Base-by-base conservation (phyloP, 108 stramenopile genomes). In the Cyclotella kingstonii region DNA sequence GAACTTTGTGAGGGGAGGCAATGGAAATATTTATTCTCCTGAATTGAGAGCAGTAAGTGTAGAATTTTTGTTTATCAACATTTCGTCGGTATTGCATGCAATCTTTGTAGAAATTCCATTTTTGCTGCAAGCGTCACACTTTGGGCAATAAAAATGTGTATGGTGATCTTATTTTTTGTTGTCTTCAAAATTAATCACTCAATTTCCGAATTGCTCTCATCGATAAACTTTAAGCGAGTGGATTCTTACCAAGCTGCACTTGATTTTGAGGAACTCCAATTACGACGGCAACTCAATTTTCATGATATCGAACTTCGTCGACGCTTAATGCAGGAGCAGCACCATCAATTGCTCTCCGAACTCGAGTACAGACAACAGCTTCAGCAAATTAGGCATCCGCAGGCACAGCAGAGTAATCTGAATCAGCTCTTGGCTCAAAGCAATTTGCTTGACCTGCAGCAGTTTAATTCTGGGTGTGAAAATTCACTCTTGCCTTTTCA, bases 341-440 rank as follows among this genome's bases (percentile, higher is more conserved):
- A 56, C 17, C 56, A 68, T 38, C 66, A 68, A 38, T 21, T 68
- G 25, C 19, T 70, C 3, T 49, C 58, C 19, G 68, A 70, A 38
- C 44, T 60, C 11, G 68, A 70, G 30, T 70, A 70, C 50, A 48
- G 68, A 33, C 54, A 60, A 4, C 68, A 70, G n/a, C 31, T 55
- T 5, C 65, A 56, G 27, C 69, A 56, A 53, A 27, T 50, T 10
- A 43, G 47, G 42, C 40, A 61, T 23, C 52, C 46, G 19, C 42
- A 46, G 5, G 12, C 58, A 6, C 58, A 73, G 18, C 57, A 73
- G 2, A 55, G 59, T 21, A 30, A 9, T 48, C 31, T 63, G 39
- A 60, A 55, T 54, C 43, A 69, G n/a, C 57, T 69, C 3, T 21
- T 68, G 18, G 54, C 65, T 23, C 65, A 66, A 31, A 51, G 40